These are phyloP conservation scores for Alloascoidea hylecoeti DNA, from an alignment of 805 yeast genomes.

Conservation along the genomic window DNA sequence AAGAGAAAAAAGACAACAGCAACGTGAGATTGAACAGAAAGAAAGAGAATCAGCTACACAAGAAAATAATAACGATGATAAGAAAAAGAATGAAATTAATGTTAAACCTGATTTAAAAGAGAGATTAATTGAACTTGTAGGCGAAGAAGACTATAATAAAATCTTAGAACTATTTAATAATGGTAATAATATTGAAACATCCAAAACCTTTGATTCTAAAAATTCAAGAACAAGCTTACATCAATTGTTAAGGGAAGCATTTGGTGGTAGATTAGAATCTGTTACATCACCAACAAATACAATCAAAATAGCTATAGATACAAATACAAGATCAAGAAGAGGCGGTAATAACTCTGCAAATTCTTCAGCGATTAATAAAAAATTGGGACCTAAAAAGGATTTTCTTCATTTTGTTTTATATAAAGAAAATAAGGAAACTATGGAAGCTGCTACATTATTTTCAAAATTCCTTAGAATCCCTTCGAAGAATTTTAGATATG, in stretches of 20 bases:
- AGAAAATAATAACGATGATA: background rate
- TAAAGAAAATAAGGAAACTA: constrained; percentile 93
- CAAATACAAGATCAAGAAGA: constrained; percentile 12
- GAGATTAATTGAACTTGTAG: constrained; percentile 37
- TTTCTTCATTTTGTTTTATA: constrained; percentile 68
- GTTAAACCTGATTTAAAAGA: constrained; percentile 29
- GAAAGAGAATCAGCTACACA: constrained; percentile 3
- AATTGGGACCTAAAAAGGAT: constrained; percentile 52
- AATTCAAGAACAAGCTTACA: constrained; percentile 67
- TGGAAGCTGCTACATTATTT: constrained; percentile 79
- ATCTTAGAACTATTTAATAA: constrained; percentile 39
- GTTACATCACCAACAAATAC: constrained; percentile 57
- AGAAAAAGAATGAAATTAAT: constrained; percentile 7
- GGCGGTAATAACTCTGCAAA: background rate
- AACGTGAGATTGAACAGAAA: constrained; percentile 13
- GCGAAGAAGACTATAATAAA: constrained; percentile 42
- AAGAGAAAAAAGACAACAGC: constrained; percentile 26
- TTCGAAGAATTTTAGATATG: constrained; percentile 57
- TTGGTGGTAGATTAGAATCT: constrained; percentile 64
- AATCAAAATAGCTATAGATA: constrained; percentile 46
- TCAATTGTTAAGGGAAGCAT: constrained; percentile 58
- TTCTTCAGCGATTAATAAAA: background rate
- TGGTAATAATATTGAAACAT: constrained; percentile 46
- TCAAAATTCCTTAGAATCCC: constrained; percentile 65
- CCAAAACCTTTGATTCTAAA: constrained; percentile 47